These are phyloP conservation scores for Rubia tinctorum DNA, from an alignment of 305 asterid genomes.

Conservation along the genomic window DNA sequence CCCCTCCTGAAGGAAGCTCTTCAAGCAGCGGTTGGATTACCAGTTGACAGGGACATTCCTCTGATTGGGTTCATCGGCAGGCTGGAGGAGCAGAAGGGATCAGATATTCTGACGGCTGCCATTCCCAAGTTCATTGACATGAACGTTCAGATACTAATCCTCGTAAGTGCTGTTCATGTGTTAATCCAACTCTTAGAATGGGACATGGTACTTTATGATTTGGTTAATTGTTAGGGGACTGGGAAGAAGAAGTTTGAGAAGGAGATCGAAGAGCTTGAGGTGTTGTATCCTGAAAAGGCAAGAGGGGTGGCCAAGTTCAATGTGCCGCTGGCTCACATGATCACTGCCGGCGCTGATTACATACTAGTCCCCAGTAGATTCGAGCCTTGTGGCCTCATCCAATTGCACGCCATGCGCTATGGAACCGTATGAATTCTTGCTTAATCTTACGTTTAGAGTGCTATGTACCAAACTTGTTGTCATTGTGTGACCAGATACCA, in stretches of 20 bases:
- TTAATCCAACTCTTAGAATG: not conserved
- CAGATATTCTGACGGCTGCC: conserved; percentile 83
- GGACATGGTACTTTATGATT: not conserved
- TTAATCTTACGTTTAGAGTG: no score
- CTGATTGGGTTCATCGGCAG: conserved; percentile 91
- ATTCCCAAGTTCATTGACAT: conserved; percentile 59
- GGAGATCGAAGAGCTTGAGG: conserved; percentile 80
- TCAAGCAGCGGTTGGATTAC: conserved; percentile 84
- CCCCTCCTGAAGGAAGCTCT: conserved; percentile 82
- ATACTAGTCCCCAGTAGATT: conserved; percentile 89
- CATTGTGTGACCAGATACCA: no score
- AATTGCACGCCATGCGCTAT: conserved; percentile 92
- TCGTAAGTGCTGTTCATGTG: conserved; percentile 45
- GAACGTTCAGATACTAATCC: conserved; percentile 78
- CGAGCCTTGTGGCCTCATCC: conserved; percentile 97
- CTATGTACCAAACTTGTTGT: no score
- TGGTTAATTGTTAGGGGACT: conserved; percentile 65
- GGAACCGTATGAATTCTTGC: conserved; percentile 66
- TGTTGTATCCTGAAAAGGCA: conserved; percentile 67
- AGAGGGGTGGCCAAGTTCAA: conserved; percentile 84
- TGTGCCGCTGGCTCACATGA: conserved; percentile 79
- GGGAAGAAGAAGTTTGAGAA: conserved; percentile 80
- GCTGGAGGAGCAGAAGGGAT: conserved; percentile 93
- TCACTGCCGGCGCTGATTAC: conserved; percentile 79
- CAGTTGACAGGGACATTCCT: conserved; percentile 67